Conservation (phyloP, 2,329 filamentous ascomycete species). For the Cladosporium cucumerinum region DNA sequence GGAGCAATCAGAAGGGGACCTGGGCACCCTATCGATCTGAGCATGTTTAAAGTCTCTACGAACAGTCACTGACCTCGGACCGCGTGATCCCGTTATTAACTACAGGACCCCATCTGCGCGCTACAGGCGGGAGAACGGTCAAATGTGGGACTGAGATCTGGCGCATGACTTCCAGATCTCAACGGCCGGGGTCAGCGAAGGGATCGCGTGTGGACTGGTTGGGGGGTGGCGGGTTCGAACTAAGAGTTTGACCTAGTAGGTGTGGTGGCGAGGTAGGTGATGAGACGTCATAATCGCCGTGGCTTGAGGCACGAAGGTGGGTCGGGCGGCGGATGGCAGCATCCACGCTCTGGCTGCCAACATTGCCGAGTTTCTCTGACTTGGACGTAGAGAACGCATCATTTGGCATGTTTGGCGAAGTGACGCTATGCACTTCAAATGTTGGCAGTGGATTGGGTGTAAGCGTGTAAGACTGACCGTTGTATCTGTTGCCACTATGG, state of each 20-base stretch:
- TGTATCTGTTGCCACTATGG: constrained; percentile 41
- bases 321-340: constrained; percentile 41
- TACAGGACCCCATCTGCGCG: constrained; percentile 39
- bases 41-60: constrained; percentile 36
- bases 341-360: constrained; percentile 42
- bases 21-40: constrained; percentile 31
- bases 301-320: constrained; percentile 44
- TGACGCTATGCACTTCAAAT: constrained; percentile 35
- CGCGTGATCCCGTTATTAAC: constrained; percentile 35
- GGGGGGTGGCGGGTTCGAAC: constrained; percentile 26
- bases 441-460: constrained; percentile 43
- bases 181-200: constrained; percentile 41
- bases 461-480: constrained; percentile 46
- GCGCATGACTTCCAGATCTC: constrained; percentile 36
- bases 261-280: constrained; percentile 39
- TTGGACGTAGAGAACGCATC: constrained; percentile 25
- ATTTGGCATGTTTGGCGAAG: constrained; percentile 30
- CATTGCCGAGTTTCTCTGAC: constrained; percentile 43
- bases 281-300: constrained; percentile 43
- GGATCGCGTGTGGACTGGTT: constrained; percentile 30
- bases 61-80: constrained; percentile 26
- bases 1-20: constrained; percentile 20
- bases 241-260: constrained; percentile 28
- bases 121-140: constrained; percentile 43
- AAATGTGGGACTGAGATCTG: constrained; percentile 36